Conservation (phyloP, 225 moss, liverwort and hornwort species). For the Pseudoscleropodium purum region DNA sequence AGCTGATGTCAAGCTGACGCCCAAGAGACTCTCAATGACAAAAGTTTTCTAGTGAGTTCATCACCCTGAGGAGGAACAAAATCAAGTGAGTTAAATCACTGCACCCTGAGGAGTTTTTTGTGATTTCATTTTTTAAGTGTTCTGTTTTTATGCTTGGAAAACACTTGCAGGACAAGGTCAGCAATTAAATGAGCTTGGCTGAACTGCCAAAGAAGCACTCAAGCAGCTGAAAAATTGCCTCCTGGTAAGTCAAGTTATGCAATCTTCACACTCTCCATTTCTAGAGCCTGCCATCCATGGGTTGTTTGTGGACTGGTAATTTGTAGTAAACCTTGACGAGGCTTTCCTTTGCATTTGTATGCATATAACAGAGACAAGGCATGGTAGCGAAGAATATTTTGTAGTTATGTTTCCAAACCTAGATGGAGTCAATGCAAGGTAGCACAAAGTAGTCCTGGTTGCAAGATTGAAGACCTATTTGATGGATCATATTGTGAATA, state of each 20-base stretch:
- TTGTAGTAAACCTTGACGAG: background rate
- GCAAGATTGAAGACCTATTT: too few relatives aligned
- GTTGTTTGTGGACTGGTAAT: background rate
- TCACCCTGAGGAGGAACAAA: too few relatives aligned
- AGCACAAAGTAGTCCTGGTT: background rate
- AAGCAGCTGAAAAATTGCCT: background rate
- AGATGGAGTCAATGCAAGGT: background rate
- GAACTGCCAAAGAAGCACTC: background rate
- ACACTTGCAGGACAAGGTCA: constrained; percentile 3
- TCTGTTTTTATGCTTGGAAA: background rate
- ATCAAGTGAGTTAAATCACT: too few relatives aligned
- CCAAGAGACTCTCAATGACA: too few relatives aligned
- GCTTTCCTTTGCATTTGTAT: background rate
- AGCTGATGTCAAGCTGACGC: too few relatives aligned
- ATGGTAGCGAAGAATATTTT: background rate
- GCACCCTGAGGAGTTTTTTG: too few relatives aligned
- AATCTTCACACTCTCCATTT: background rate
- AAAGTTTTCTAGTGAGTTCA: too few relatives aligned
- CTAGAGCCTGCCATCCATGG: background rate
- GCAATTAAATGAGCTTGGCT: background rate
- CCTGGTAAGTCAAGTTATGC: background rate
- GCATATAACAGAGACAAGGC: background rate
- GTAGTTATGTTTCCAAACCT: background rate
- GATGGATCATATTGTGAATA: background rate
- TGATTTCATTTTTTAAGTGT: background rate